Evolutionary conservation across 345 rosid species (phyloP).

Genomic region (Eucalyptus erythrocorys): DNA sequence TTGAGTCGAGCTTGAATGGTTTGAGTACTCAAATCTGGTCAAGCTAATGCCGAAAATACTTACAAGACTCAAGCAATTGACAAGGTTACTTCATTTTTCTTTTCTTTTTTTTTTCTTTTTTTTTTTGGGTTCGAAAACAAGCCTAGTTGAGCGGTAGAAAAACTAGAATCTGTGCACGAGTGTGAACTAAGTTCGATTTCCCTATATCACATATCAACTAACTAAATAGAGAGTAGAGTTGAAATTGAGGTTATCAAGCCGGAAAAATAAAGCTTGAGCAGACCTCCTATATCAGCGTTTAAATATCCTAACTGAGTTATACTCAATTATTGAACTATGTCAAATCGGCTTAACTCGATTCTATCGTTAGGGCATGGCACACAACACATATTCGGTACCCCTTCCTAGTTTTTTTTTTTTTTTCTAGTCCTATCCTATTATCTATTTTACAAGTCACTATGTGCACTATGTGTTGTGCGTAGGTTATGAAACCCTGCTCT

Average conservation of each 20-base stretch:
- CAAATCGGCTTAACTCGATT: not conserved
- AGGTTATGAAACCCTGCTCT: accelerated
- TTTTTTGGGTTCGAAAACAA: not conserved
- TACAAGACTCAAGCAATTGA: not conserved
- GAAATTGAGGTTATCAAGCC: not conserved
- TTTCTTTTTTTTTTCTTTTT: too few relatives aligned
- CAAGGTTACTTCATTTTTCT: too few relatives aligned
- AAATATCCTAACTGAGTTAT: not conserved
- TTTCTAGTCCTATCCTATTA: too few relatives aligned
- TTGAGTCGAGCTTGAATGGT: not conserved
- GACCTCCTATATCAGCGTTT: not conserved
- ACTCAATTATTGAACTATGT: not conserved
- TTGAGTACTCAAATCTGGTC: not conserved
- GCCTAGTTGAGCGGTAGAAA: not conserved
- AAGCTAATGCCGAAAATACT: not conserved
- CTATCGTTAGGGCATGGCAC: not conserved
- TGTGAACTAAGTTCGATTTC: not conserved
- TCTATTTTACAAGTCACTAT: too few relatives aligned
- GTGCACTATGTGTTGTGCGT: too few relatives aligned
- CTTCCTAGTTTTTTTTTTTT: not conserved
- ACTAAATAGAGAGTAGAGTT: not conserved
- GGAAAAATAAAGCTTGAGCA: not conserved
- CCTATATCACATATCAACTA: not conserved
- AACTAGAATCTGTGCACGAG: not conserved
- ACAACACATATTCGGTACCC: not conserved